These are phyloP conservation scores for Castanea sativa DNA, from an alignment of 306 rosid genomes.

Conservation along the genomic window DNA sequence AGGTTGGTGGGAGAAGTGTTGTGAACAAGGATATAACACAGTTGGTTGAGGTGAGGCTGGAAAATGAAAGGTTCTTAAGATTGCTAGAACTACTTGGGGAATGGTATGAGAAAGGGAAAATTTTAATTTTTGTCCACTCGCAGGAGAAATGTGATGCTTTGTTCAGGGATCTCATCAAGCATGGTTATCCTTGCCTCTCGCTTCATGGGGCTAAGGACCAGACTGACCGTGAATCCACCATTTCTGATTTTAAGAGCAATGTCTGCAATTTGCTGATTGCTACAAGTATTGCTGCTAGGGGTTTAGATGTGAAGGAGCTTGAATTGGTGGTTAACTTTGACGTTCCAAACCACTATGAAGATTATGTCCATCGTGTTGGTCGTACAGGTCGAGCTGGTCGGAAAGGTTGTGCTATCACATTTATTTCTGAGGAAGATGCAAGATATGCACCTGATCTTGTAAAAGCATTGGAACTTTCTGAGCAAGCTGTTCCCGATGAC, in stretches of 20 bases:
- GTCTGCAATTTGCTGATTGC: constrained; percentile 85
- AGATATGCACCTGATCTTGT: constrained; percentile 88
- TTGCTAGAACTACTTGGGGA: constrained; percentile 85
- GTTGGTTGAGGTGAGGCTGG: constrained; percentile 82
- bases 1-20: constrained; percentile 97
- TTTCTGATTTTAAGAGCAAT: constrained; percentile 81
- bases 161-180: constrained; percentile 70
- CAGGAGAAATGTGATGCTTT: constrained; percentile 89
- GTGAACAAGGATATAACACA: constrained; percentile 86
- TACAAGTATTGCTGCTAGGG: constrained; percentile 91
- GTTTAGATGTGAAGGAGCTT: constrained; percentile 93
- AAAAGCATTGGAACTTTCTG: constrained; percentile 88
- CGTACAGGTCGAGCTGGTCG: constrained; percentile 97
- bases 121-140: constrained; percentile 86
- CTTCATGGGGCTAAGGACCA: constrained; percentile 95
- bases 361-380: constrained; percentile 94
- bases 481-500: constrained; percentile 90
- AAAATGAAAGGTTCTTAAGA: constrained; percentile 77
- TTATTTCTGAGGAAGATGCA: constrained; percentile 82
- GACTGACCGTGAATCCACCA: constrained; percentile 92
- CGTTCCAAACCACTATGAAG: constrained; percentile 95
- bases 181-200: constrained; percentile 85
- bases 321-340: constrained; percentile 89
- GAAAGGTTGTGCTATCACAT: constrained; percentile 89
- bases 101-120: constrained; percentile 92